Evolutionary conservation across 1,284 basidiomycete genomes (phyloP).

Genomic region (Rhodotorula sp.): DNA sequence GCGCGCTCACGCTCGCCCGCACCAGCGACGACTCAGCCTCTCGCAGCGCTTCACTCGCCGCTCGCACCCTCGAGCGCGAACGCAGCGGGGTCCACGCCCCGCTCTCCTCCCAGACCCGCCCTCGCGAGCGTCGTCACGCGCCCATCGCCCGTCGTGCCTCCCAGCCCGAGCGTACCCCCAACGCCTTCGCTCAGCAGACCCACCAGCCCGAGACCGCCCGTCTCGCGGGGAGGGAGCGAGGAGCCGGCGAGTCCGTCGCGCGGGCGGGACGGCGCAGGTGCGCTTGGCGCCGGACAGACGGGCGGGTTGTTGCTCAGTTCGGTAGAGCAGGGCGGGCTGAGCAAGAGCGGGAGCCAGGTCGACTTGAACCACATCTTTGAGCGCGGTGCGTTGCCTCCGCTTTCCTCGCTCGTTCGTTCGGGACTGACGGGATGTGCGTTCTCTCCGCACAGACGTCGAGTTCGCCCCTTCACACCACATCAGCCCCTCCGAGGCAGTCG

Average conservation of each 20-base stretch:
- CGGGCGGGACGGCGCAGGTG: background rate
- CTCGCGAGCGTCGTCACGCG: slow-evolving; percentile 5
- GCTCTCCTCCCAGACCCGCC: background rate
- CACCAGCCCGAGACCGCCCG: slow-evolving; percentile 16
- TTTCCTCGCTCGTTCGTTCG: background rate
- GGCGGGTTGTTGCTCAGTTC: background rate
- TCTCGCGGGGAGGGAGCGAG: background rate
- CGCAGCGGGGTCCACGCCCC: background rate
- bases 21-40: slow-evolving; percentile 3
- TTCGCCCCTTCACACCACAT: slow-evolving; percentile 37
- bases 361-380: slow-evolving; percentile 41
- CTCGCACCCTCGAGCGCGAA: background rate
- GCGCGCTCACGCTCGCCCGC: slow-evolving; percentile 6
- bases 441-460: slow-evolving; percentile 33
- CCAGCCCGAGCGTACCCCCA: slow-evolving; percentile 13
- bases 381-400: slow-evolving; percentile 29
- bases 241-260: slow-evolving; percentile 22
- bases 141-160: slow-evolving; percentile 21
- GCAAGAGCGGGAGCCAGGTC: slow-evolving; percentile 17
- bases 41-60: background rate
- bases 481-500: slow-evolving; percentile 39
- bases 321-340: background rate
- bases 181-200: slow-evolving; percentile 20
- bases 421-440: background rate
- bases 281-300: background rate